phyloP scores from a whole-genome alignment of 2,329 filamentous ascomycete genomes.

The Botrytis medusae region DNA sequence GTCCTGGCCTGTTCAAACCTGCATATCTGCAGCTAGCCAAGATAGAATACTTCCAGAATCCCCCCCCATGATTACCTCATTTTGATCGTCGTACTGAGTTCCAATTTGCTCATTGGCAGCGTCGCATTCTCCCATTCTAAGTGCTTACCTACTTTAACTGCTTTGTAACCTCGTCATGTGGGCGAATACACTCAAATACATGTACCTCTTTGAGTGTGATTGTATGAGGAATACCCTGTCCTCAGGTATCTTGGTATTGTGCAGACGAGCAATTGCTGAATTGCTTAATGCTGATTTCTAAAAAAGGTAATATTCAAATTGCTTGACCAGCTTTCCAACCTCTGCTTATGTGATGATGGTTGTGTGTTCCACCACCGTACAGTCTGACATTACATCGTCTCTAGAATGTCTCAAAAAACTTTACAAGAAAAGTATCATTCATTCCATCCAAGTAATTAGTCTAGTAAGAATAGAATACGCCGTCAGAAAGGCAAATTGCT shows the following conservation, averaged over 20 bases:
- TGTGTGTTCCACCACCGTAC: slow-evolving; percentile 13
- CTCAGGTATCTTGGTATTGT: neutral
- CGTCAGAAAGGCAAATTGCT: slow-evolving; percentile 1
- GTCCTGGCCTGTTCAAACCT: slow-evolving; percentile 1
- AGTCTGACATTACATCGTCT: slow-evolving; percentile 12
- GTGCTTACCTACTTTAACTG: slow-evolving; percentile 17
- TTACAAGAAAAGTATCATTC: slow-evolving; percentile 14
- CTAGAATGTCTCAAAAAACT: slow-evolving; percentile 21
- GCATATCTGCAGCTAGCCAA: slow-evolving; percentile 15
- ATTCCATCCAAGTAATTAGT: slow-evolving; percentile 14
- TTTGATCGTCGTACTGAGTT: neutral
- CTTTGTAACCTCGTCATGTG: slow-evolving; percentile 2
- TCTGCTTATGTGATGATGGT: slow-evolving; percentile 16
- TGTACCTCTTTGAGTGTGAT: neutral
- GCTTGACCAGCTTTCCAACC: neutral
- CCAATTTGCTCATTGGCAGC: neutral
- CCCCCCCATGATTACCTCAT: slow-evolving; percentile 22
- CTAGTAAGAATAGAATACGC: slow-evolving; percentile 10
- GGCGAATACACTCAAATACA: neutral
- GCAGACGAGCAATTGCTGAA: neutral
- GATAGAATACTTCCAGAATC: slow-evolving; percentile 21
- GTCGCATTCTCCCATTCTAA: slow-evolving; percentile 15
- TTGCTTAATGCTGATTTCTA: neutral
- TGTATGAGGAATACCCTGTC: neutral
- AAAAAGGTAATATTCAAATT: neutral